Evolutionary conservation across 495 filamentous ascomycete genomes (phyloP).

Genomic region (Arthonia radiata): DNA sequence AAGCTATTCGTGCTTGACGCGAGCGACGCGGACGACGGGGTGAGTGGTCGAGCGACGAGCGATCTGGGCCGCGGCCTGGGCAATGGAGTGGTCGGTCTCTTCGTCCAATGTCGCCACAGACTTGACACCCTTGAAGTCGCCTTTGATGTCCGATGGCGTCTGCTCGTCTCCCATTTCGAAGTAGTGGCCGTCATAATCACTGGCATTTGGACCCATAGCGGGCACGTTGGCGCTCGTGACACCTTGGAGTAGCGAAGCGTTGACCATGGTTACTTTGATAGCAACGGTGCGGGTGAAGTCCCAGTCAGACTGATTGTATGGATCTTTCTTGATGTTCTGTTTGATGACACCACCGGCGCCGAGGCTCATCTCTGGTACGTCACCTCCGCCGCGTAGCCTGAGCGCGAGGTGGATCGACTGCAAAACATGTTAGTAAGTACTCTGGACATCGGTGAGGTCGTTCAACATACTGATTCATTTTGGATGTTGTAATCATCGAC

Average conservation of each 20-base stretch:
- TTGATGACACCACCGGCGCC: conserved; percentile 15
- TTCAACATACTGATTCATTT: no score
- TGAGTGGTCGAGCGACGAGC: no score
- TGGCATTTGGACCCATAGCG: no score
- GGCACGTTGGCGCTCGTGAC: conserved; percentile 15
- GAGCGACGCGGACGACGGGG: no score
- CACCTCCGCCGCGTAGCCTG: neutral
- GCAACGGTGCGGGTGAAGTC: conserved; percentile 9
- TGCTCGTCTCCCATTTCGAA: no score
- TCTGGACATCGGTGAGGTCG: conserved; percentile 1
- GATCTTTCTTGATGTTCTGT: conserved; percentile 12
- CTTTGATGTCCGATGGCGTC: no score
- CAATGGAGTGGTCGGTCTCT: no score
- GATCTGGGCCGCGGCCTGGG: no score
- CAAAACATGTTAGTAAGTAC: neutral
- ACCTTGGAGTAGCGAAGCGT: conserved; percentile 10
- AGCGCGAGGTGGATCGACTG: neutral
- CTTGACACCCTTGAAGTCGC: no score
- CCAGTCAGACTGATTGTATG: conserved; percentile 9
- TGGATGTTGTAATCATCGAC: neutral
- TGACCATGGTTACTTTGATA: conserved; percentile 20
- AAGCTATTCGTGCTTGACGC: no score
- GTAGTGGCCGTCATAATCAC: no score
- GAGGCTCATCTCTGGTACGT: conserved; percentile 9
- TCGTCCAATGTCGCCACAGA: no score